Percentiles rank a stretch among this genome's conserved stretches.
Evolutionary conservation across 2,329 filamentous ascomycete genomes (phyloP).

Genomic region (Pezizomycotina sp.): DNA sequence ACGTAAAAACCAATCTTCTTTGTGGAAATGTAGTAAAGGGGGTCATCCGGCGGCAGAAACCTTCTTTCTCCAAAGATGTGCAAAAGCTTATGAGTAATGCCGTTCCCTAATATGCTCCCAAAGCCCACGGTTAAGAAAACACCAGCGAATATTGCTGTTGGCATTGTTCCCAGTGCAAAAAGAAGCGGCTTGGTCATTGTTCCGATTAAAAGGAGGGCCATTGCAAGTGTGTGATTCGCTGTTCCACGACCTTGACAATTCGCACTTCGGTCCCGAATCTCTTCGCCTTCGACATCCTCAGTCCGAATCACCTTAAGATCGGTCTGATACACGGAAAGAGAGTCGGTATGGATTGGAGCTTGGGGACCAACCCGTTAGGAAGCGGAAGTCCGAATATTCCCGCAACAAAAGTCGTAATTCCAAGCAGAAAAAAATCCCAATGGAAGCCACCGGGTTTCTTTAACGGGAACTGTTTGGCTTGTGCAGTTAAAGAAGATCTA

Average conservation of each 20-base stretch:
- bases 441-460: conserved; percentile 70
- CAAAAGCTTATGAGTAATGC: conserved; percentile 57
- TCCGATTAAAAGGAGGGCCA: conserved; percentile 60
- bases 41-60: conserved; percentile 44
- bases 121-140: conserved; percentile 18
- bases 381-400: conserved; percentile 64
- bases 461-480: conserved; percentile 67
- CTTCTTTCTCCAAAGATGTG: conserved; percentile 49
- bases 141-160: conserved; percentile 38
- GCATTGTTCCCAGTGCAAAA: conserved; percentile 57
- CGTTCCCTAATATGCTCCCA: conserved; percentile 62
- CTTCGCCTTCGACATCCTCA: conserved; percentile 40
- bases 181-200: conserved; percentile 65
- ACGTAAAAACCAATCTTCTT: conserved; percentile 39
- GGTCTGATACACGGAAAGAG: conserved; percentile 54
- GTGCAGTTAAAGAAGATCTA: conserved; percentile 36
- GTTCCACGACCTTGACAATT: conserved; percentile 51
- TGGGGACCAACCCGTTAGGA: conserved; percentile 68
- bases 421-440: conserved; percentile 70
- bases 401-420: conserved; percentile 57
- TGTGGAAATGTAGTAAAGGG: conserved; percentile 42
- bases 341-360: conserved; percentile 65
- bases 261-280: conserved; percentile 24
- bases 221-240: conserved; percentile 62
- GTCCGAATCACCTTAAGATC: conserved; percentile 36